Evolutionary conservation across 2,329 filamentous ascomycete genomes (phyloP), one percentile per base, ranked within the genome.

Genomic region (Pestalotiopsis sp.): DNA sequence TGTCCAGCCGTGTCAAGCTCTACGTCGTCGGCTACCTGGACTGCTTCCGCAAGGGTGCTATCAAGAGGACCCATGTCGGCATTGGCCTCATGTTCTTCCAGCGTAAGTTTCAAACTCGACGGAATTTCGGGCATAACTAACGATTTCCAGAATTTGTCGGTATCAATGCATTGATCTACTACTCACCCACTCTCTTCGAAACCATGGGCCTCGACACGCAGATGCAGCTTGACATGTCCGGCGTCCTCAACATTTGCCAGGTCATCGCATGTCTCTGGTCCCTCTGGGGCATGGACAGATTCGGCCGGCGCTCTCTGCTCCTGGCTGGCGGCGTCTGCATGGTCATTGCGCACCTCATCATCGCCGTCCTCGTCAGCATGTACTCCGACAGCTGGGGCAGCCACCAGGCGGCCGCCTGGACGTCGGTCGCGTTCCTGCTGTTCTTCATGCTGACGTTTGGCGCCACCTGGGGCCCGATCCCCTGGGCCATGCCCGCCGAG

Each of bases 401-500:
- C 1, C 82, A 89, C 72, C 72, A 74, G 2, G 82, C 79, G 0
- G 86, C 84, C 0, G 87, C 86, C 3, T 90, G 87, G 87, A 86
- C 82, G 4, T 85, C 85, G 1, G 85, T 89, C 0, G 84, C 85
- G 45, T 76, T 73, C 9, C 66, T 70, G 20, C 72, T 74, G 6
- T 73, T 79, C 65, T 70, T 78, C 12, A 76, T 75, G 60, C 77
- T 82, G 13, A 75, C 75, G 23, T 74, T 75, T 36, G 79, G 73
- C 5, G 64, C 69, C 9, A 75, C 77, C 0, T 63, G 60, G 60
- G 60, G 60, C 23, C 60, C 60, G 5, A 20, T 41, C 4, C 36
- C 60, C 13, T 63, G 60, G 60, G 36, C 60, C 1, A 36, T 63
- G 27, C 27, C 36, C 3, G 60, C 60, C 6, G 60, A 63, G 60